These are phyloP conservation scores for Bruguiera sexangula DNA, from an alignment of 345 rosid genomes.

Conservation along the genomic window DNA sequence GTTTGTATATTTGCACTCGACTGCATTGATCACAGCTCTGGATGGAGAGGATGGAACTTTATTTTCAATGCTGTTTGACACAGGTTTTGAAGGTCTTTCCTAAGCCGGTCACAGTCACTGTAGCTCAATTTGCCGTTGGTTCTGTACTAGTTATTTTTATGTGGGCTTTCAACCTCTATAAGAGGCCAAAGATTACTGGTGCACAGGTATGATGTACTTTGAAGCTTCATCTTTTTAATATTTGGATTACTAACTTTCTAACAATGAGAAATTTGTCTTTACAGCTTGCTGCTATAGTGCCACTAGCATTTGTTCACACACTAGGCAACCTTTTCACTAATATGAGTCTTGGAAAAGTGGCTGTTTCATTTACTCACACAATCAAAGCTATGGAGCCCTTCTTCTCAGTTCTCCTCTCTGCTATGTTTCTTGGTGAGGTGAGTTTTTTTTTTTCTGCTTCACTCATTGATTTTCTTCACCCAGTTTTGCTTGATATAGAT, in stretches of 20 bases:
- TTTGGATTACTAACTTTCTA: not conserved
- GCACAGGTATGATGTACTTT: constrained; percentile 21
- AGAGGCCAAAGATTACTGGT: constrained; percentile 67
- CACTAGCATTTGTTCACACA: constrained; percentile 81
- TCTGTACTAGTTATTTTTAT: constrained; percentile 58
- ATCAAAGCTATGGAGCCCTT: constrained; percentile 99
- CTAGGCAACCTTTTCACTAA: constrained; percentile 93
- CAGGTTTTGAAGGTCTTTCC: constrained; percentile 89
- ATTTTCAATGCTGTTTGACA: not conserved
- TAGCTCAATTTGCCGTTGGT: constrained; percentile 79
- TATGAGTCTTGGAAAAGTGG: constrained; percentile 98
- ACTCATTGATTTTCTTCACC: not conserved
- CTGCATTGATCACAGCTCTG: not conserved
- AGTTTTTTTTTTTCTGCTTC: constrained; percentile 1
- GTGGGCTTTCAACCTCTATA: constrained; percentile 83
- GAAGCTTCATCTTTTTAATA: not conserved
- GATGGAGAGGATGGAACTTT: not conserved
- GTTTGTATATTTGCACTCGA: too few relatives aligned
- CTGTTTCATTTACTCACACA: constrained; percentile 98
- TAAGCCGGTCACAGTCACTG: constrained; percentile 66
- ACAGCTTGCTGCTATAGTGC: constrained; percentile 78
- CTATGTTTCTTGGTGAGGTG: constrained; percentile 96
- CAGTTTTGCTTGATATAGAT: not conserved
- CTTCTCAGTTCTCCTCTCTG: constrained; percentile 89
- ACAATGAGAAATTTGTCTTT: not conserved